Percentiles rank a stretch among this genome's conserved stretches.
phyloP scores from a whole-genome alignment of 441 rosid genomes.

The Brassica hybrid region DNA sequence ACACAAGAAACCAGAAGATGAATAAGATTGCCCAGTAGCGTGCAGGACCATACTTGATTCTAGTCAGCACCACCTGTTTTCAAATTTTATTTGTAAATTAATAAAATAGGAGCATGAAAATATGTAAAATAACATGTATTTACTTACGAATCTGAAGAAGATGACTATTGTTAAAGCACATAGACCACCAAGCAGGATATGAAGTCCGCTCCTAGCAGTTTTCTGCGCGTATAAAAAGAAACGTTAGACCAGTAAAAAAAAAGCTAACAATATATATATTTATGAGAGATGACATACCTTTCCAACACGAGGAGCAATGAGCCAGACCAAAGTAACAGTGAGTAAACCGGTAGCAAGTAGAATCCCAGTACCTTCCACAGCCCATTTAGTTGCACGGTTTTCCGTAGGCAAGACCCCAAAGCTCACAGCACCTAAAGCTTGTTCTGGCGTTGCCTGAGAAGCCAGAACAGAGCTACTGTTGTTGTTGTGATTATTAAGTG shows the following conservation, averaged over 20 bases:
- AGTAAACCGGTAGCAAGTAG: slow-evolving; percentile 85
- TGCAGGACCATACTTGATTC: slow-evolving; percentile 95
- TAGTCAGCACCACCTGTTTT: slow-evolving; percentile 76
- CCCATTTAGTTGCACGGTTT: no score
- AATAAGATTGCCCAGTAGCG: slow-evolving; percentile 96
- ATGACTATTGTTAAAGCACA: slow-evolving; percentile 84
- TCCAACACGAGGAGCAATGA: slow-evolving; percentile 93
- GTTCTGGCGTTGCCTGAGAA: no score
- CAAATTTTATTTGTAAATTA: not conserved
- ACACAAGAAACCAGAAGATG: slow-evolving; percentile 96
- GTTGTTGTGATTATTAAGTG: no score
- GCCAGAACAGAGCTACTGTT: no score
- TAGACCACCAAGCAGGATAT: slow-evolving; percentile 81
- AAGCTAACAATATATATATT: not conserved
- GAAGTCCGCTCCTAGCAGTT: slow-evolving; percentile 87
- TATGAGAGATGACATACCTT: slow-evolving; percentile 50
- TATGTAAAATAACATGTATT: not conserved
- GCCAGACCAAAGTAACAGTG: slow-evolving; percentile 90
- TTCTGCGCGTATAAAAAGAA: slow-evolving; percentile 50
- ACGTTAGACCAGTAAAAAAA: not conserved
- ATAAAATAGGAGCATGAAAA: not conserved
- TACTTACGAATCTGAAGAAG: slow-evolving; percentile 89
- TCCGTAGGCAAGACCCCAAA: no score
- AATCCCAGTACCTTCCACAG: slow-evolving; percentile 91
- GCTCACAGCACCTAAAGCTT: no score